A percentile compares a stretch with the other conserved stretches of the same genome.
Conservation (phyloP, 2,329 filamentous ascomycete species). For the Magnaporthiopsis rhizophila region DNA sequence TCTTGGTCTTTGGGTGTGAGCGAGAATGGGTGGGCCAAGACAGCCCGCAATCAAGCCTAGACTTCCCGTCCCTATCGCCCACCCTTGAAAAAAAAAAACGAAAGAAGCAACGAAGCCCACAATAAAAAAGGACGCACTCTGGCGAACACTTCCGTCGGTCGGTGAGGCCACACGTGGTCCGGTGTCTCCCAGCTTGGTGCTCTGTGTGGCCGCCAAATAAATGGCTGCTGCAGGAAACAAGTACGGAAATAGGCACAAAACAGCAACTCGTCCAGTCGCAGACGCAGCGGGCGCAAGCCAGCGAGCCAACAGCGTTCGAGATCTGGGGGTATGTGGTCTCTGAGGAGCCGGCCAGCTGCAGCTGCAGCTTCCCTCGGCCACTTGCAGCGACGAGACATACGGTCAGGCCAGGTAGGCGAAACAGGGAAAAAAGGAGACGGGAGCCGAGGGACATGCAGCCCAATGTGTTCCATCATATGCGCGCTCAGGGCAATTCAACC, state of each 20-base stretch:
- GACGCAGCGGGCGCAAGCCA: not conserved
- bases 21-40: not conserved
- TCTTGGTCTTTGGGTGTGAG: not conserved
- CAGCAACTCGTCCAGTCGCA: not conserved
- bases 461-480: not conserved
- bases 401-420: not conserved
- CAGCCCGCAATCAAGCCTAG: no score
- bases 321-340: not conserved
- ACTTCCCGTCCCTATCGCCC: no score
- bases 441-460: not conserved
- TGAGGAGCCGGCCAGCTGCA: not conserved
- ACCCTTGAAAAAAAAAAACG: no score
- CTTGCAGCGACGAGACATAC: not conserved
- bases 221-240: not conserved
- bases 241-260: not conserved
- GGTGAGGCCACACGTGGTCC: no score
- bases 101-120: no score
- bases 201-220: not conserved
- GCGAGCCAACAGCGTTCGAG: not conserved
- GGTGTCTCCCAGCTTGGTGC: no score
- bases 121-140: no score
- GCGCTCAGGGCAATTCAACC: not conserved
- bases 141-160: no score
- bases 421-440: not conserved
- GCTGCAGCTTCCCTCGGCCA: no score